Conservation (phyloP, 306 rosid genomes). For the apple (Malus domestica) region DNA sequence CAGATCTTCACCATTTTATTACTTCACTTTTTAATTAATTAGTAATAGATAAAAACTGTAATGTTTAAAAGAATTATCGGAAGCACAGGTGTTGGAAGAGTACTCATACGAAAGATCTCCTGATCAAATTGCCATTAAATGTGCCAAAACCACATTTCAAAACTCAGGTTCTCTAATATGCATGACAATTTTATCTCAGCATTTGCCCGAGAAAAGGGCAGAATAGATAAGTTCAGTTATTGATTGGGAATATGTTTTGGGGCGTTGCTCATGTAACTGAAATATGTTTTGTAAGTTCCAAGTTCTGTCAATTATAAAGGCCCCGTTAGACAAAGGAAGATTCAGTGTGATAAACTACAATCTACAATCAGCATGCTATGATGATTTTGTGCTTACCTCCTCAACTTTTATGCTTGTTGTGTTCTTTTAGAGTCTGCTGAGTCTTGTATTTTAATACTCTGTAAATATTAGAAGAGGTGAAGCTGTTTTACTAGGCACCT, state of each 20-base stretch:
- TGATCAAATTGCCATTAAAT: not conserved
- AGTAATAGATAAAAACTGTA: not conserved
- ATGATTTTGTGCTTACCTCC: not conserved
- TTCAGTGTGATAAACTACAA: not conserved
- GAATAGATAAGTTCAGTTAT: not conserved
- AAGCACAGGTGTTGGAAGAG: not conserved
- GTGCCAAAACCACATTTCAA: not conserved
- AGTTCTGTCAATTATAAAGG: not conserved
- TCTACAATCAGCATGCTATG: not conserved
- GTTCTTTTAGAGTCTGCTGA: not conserved
- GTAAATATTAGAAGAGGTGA: not conserved
- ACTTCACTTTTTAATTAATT: not conserved
- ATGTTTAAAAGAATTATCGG: not conserved
- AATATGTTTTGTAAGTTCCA: not conserved
- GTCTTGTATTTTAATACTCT: not conserved
- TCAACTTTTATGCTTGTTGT: not conserved
- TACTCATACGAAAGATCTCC: not conserved
- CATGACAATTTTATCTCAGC: not conserved
- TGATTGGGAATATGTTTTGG: not conserved
- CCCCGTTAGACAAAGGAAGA: not conserved
- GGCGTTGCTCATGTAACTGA: no score
- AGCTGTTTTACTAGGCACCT: not conserved
- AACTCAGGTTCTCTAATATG: not conserved
- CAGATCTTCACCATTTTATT: not conserved
- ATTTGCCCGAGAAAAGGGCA: not conserved